A percentile compares a stretch with the other conserved stretches of the same genome.
Evolutionary conservation across 106 monocot species (phyloP).

Genomic region (Dendrobium chrysotoxum): DNA sequence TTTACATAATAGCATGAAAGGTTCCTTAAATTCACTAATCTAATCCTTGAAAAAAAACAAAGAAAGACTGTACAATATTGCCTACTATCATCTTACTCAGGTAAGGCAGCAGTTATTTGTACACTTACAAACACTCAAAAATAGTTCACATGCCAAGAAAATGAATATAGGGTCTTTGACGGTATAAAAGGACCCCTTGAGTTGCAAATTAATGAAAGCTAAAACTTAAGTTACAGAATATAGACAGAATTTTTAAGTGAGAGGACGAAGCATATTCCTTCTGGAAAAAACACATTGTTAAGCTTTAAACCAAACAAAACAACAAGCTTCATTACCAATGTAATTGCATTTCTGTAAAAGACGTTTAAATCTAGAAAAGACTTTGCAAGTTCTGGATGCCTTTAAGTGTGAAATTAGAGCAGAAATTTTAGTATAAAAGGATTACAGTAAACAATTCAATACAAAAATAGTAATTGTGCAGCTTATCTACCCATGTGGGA

Average conservation of each 20-base stretch:
- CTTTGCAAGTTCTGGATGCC: background rate
- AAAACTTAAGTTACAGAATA: background rate
- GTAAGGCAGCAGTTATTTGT: background rate
- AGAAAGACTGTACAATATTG: background rate
- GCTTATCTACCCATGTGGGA: conserved; percentile 84
- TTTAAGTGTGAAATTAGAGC: background rate
- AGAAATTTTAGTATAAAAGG: background rate
- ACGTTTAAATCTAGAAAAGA: background rate
- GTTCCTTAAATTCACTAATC: background rate
- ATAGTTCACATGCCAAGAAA: background rate
- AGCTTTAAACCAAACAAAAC: background rate
- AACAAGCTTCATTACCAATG: background rate
- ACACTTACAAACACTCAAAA: background rate
- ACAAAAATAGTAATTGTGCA: background rate
- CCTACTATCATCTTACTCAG: background rate
- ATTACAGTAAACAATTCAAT: background rate
- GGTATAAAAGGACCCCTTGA: background rate
- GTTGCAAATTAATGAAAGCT: background rate
- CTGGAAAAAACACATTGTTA: background rate
- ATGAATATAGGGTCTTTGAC: background rate
- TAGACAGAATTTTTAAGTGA: background rate
- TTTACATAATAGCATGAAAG: background rate
- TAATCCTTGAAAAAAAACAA: background rate
- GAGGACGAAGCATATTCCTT: background rate
- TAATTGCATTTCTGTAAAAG: background rate